Evolutionary conservation across 257 asterid genomes (phyloP).

Genomic region (Solanum etuberosum): DNA sequence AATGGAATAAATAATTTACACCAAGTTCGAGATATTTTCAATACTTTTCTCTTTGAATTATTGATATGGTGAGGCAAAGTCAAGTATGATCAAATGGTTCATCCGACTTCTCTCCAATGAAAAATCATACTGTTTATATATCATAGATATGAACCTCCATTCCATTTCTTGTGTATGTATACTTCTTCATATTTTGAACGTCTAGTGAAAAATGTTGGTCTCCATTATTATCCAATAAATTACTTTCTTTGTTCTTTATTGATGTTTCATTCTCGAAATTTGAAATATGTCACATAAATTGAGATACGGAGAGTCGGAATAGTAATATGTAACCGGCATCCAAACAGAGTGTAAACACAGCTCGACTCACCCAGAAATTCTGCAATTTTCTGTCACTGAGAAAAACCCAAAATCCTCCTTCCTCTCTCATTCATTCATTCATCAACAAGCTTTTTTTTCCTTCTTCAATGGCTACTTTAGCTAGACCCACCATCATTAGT

Average conservation of each 20-base stretch:
- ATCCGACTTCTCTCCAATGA: background rate
- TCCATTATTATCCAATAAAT: too few relatives aligned
- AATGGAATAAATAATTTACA: too few relatives aligned
- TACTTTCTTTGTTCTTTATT: background rate
- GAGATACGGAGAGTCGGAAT: rapidly evolving
- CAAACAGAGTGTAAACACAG: background rate
- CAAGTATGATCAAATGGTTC: background rate
- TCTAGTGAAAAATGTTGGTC: too few relatives aligned
- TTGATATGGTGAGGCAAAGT: too few relatives aligned
- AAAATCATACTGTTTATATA: too few relatives aligned
- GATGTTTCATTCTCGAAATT: rapidly evolving
- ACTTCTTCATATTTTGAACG: too few relatives aligned
- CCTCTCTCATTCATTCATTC: background rate
- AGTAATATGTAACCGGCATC: background rate
- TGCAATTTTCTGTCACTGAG: background rate
- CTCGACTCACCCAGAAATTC: background rate
- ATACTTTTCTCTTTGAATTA: background rate
- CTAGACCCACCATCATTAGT: conserved; percentile 25
- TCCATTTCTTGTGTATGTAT: background rate
- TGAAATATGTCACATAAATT: too few relatives aligned
- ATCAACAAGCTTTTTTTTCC: background rate
- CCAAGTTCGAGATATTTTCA: rapidly evolving
- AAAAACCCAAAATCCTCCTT: background rate
- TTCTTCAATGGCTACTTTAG: background rate
- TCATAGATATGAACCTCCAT: too few relatives aligned